phyloP scores from a whole-genome alignment of 495 filamentous ascomycete genomes.

The Lepraria neglecta region DNA sequence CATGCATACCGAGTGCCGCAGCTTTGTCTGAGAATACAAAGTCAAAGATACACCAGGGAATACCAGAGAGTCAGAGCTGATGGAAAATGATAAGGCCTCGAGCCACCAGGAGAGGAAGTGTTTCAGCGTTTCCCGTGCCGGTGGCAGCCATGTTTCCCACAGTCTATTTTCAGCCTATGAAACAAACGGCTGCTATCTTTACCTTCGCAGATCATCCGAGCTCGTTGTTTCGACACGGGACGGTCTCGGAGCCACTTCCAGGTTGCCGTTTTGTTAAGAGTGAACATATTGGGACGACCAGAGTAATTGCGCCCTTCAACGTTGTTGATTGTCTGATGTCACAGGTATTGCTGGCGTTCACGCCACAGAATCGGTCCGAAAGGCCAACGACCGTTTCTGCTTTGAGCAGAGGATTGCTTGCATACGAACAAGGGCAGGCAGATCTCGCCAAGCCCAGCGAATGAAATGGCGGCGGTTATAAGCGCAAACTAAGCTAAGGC shows the following conservation, averaged over 20 bases:
- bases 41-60: background rate
- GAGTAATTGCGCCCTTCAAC: background rate
- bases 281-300: background rate
- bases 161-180: slow-evolving; percentile 10
- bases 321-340: background rate
- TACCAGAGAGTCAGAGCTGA: background rate
- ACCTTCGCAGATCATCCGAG: background rate
- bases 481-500: background rate
- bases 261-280: background rate
- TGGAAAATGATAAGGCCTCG: background rate
- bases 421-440: background rate
- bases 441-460: background rate
- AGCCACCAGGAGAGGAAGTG: background rate
- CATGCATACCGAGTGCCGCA: too few species aligned
- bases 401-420: background rate
- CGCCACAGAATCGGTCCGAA: background rate
- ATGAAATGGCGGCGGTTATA: slow-evolving; percentile 5
- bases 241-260: background rate
- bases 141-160: background rate
- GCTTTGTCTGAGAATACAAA: background rate
- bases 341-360: background rate
- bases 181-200: slow-evolving; percentile 3
- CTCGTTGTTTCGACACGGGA: background rate
- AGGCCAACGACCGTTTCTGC: background rate
- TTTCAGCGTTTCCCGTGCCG: background rate